phyloP scores from a whole-genome alignment of 805 yeast species.

The Sporopachydermia quercuum region DNA sequence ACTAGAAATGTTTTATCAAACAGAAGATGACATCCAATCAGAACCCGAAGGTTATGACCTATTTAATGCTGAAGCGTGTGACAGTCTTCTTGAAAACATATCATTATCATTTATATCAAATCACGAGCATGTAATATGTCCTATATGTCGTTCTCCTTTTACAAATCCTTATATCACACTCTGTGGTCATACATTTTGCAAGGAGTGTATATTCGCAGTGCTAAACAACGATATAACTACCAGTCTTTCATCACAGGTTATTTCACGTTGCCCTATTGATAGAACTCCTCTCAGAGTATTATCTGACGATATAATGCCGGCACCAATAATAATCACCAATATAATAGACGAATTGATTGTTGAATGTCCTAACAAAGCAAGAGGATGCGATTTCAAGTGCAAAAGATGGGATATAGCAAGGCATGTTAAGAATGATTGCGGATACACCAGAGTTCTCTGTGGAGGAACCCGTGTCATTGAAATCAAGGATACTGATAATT shows the following conservation, averaged over 20 bases:
- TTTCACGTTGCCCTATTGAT: constrained; percentile 42
- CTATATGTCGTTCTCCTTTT: constrained; percentile 55
- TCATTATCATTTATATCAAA: background rate
- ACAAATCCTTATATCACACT: constrained; percentile 44
- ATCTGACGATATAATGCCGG: constrained; percentile 25
- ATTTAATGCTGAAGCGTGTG: background rate
- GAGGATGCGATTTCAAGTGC: constrained; percentile 46
- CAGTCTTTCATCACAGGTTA: constrained; percentile 12
- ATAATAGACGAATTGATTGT: constrained; percentile 48
- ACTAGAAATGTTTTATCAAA: too few species aligned
- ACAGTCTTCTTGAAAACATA: background rate
- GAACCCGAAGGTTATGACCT: background rate
- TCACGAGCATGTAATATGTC: constrained; percentile 24
- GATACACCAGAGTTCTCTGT: constrained; percentile 24
- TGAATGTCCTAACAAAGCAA: constrained; percentile 30
- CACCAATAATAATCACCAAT: constrained; percentile 45
- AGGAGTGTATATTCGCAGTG: constrained; percentile 34
- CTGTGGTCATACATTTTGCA: constrained; percentile 60
- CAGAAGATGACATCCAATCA: background rate
- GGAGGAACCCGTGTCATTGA: constrained; percentile 7
- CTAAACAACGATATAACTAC: constrained; percentile 19
- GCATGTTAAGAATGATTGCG: constrained; percentile 31
- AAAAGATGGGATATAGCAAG: constrained; percentile 41
- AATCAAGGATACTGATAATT: constrained; percentile 4
- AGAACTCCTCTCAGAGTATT: constrained; percentile 28